Percentiles rank a stretch among this genome's conserved stretches.
Conservation (phyloP, 768 basidiomycete species). For the Lanmaoa pseudosensibilis region DNA sequence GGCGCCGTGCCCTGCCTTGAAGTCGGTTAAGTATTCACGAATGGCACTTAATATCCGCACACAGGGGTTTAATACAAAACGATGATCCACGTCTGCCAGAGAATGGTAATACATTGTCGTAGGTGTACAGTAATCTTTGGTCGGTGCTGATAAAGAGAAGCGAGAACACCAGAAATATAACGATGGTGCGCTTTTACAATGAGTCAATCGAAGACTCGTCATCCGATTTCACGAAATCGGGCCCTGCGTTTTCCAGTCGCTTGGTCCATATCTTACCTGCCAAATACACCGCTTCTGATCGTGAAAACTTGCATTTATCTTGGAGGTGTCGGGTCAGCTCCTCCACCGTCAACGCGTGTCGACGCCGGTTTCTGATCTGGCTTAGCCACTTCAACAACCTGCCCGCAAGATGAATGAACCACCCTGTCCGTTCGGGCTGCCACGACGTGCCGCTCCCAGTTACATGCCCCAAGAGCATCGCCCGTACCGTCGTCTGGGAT, state of each 20-base stretch:
- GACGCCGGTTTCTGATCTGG: conserved; percentile 13
- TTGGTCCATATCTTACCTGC: conserved; percentile 26
- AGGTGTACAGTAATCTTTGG: background rate
- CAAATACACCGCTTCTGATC: conserved; percentile 21
- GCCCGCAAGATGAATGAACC: conserved; percentile 27
- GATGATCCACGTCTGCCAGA: conserved; percentile 1
- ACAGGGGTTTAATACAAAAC: background rate
- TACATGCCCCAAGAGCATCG: conserved; percentile 21
- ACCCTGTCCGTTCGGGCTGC: conserved; percentile 22
- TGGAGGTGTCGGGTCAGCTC: conserved; percentile 26
- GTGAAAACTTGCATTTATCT: conserved; percentile 23
- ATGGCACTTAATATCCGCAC: conserved; percentile 10
- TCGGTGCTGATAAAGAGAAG: conserved; percentile 9
- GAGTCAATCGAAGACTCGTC: conserved; percentile 16
- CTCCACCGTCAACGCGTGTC: conserved; percentile 17
- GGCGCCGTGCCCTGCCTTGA: background rate
- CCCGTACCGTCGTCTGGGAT: conserved; percentile 31
- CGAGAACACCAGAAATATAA: background rate
- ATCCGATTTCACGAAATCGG: conserved; percentile 26
- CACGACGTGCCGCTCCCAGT: conserved; percentile 15
- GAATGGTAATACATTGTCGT: conserved; percentile 1
- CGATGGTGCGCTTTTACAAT: background rate
- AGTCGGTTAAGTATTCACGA: background rate
- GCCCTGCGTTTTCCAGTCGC: conserved; percentile 19
- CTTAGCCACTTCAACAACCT: conserved; percentile 21